Evolutionary conservation across 495 filamentous ascomycete genomes (phyloP), one percentile per base, ranked within the genome.

Genomic region (Collariella sp.): DNA sequence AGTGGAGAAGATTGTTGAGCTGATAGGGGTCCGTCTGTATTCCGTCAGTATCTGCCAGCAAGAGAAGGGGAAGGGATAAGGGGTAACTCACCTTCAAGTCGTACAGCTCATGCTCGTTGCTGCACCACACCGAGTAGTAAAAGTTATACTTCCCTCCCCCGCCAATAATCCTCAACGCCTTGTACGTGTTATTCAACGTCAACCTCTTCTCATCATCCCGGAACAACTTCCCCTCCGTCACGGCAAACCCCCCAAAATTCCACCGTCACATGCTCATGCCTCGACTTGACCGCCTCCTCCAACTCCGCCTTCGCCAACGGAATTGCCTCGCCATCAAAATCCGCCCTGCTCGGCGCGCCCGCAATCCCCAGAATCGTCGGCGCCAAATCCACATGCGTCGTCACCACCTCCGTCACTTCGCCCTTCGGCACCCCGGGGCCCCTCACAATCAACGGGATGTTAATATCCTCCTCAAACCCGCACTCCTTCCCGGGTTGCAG

Each of bases 381-480:
- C 2, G 82, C 85, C 2, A 89, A 60, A 56, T 88, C 85, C 0
- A 82, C 80, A 59, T 88, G 85, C 1, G 84, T 77, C 1, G 84
- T 85, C 2, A 87, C 80, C 2, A 79, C 69, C 50, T 82, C 72
- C 7, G 76, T 73, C 1, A 62, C 66, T 15, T 60, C 29, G 0
- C 72, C 73, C 35, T 67, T 46, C 0, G 76, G 66, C 18, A 86
- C 67, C 0, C 79, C 77, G 0, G 83, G 82, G 0, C 83, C 83
- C 4, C 83, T 72, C 35, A 85, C 73, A 13, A 82, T 70, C 5
- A 88, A 69, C 0, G 86, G 85, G 1, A 89, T 78, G 33, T 85
- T 83, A 56, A 88, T 83, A 59, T 89, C 86, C 62, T 87, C 83
- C 57, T 88, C 83, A 48, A 80, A 88, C 1, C 83, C 83, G 50